Base-by-base conservation (phyloP, 106 monocot genomes). In the Cymbidium sinense region DNA sequence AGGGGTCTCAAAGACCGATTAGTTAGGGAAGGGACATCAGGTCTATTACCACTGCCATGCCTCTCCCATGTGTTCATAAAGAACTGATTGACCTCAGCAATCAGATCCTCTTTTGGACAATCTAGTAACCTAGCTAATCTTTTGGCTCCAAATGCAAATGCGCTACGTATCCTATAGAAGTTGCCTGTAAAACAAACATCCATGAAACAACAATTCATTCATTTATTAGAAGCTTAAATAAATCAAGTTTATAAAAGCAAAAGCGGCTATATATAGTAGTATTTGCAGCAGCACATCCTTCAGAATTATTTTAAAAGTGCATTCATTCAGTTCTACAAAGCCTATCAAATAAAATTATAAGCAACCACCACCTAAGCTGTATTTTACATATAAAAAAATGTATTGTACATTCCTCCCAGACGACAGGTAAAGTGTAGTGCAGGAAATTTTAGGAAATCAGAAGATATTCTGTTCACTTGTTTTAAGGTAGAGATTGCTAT, bases 1-100 rank as follows among this genome's bases (percentile, higher is more conserved):
- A 70, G 25, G 75, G 84, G 64, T 67, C 3, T 29, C 67, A 78
- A 12, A 34, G 79, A 74, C 30, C 34, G 21, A 29, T 83, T 55
- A 51, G 27, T 29, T 78, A 75, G 78, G 44, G 19, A 64, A 69
- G 90, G 86, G 33, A 80, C 83, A 90, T 95, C 90, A 75, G 95
- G 86, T 13, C 95, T 85, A 37, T 82, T 37, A 50, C 85, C 89
- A 81, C 52, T 86, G 1, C 91, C 88, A 75, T 92, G 91, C 77
- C 92, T 89, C 75, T 82, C 71, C 95, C 89, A 95, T 30, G 95
- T 95, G 77, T 91, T 90, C 78, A 80, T 86, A 62, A 95, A 95
- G 78, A 95, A 95, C 34, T 88, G 84, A 74, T 95, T 92, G 41
- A 95, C 79, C 85, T 95, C 89, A 50, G 76, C 41, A 62, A 86